Evolutionary conservation across 2,329 filamentous ascomycete genomes (phyloP), one percentile per base, ranked within the genome.

Genomic region (Tolypocladium pustulatum): DNA sequence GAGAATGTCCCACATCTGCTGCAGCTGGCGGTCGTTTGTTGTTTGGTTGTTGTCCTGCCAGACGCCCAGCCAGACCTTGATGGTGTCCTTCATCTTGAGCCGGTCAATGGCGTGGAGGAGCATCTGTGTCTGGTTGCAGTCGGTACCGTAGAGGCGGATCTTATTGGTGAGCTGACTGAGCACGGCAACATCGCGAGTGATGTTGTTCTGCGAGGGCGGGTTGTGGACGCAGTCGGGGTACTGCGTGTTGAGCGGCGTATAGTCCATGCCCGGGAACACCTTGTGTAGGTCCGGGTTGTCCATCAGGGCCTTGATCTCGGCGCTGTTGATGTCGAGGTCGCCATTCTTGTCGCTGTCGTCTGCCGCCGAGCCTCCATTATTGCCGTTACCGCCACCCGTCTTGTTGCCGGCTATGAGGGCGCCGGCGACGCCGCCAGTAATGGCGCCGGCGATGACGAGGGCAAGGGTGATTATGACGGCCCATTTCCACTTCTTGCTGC

Each of bases 81-180:
- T 85, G 1, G 77, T 78, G 59, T 83, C 79, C 58, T 88, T 81
- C 65, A 97, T 76, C 57, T 87, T 79, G 15, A 97, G 80, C 56
- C 81, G 81, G 59, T 89, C 79, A 65, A 97, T 87, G 25, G 92
- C 87, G 66, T 94, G 87, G 10, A 97, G 77, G 0, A 95, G 84
- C 89, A 97, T 94, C 72, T 96, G 84, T 0, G 93, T 97, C 74
- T 97, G 93, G 73, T 97, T 97, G 80, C 93, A 97, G 75, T 97
- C 93, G 15, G 91, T 97, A 55, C 93, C 93, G 71, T 97, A 97
- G 1, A 97, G 79, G 9, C 93, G 87, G 54, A 97, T 83, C 3
- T 86, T 87, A 70, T 96, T 92, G 60, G 91, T 96, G 51, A 97
- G 79, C 71, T 96, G 91, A 15, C 89, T 91, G 56, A 97, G 84